These are phyloP conservation scores for Hypericum androsaemum DNA, from an alignment of 345 rosid genomes.

Conservation along the genomic window DNA sequence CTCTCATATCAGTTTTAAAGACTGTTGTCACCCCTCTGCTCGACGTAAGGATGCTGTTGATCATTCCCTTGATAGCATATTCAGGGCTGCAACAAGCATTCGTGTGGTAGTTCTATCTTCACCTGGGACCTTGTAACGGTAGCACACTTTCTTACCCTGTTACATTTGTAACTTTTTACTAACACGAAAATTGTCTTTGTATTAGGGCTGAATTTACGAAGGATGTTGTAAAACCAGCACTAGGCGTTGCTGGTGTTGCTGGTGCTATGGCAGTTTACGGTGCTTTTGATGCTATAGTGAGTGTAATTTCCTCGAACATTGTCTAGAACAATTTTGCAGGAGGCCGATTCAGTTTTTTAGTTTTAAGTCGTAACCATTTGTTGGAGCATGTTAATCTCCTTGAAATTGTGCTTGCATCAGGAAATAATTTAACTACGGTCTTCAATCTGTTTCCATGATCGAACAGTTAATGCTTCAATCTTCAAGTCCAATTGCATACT, in stretches of 20 bases:
- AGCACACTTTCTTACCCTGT: background rate
- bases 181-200: constrained; percentile 4
- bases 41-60: constrained; percentile 60
- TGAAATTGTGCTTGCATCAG: too few relatives aligned
- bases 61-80: constrained; percentile 77
- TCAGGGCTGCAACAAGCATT: constrained; percentile 95
- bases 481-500: too few relatives aligned
- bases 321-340: background rate
- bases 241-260: constrained; percentile 81
- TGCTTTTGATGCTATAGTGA: constrained; percentile 79
- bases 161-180: constrained; percentile 1
- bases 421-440: too few relatives aligned
- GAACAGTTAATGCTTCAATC: too few relatives aligned
- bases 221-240: constrained; percentile 67
- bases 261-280: constrained; percentile 93
- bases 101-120: constrained; percentile 50
- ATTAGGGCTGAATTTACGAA: constrained; percentile 86
- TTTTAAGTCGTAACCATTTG: too few relatives aligned
- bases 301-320: constrained; percentile 20
- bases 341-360: background rate
- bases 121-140: constrained; percentile 1
- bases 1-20: constrained; percentile 39
- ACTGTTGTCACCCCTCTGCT: constrained; percentile 59
- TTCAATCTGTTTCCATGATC: too few relatives aligned
- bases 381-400: too few relatives aligned